Base-by-base conservation (phyloP, 1,284 basidiomycete species). In the Pyrrhoderma noxium region DNA sequence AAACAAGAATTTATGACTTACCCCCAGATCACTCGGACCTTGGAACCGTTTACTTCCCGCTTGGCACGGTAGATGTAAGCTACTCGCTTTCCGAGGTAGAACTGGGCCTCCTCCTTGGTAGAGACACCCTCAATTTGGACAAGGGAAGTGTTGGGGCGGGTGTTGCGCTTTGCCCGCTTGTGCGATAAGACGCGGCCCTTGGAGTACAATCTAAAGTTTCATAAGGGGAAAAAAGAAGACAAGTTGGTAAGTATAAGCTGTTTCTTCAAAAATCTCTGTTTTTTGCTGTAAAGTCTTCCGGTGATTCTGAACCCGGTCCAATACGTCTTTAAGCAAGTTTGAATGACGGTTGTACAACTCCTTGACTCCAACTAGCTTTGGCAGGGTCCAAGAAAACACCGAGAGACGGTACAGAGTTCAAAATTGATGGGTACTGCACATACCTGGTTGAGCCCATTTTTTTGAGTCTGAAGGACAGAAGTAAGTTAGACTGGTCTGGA, bases 41-140 rank as follows among this genome's bases (percentile, higher is more conserved):
- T 93, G 63, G 89, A 89, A 58, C 93, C 93, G 69, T 87, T 85
- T 60, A 94, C 81, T 72, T 92, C 89, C 67, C 83, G 80, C 79
- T 95, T 93, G 58, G 92, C 93, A 70, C 86, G 87, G 85, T 99
- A 99, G 64, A 99, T 93, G 74, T 89, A 99, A 57, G 95, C 96
- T 60, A 99, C 80, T 63, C 95, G 91, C 93, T 99, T 99, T 70
- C 95, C 96, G 58, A 98, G 83, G 80, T 99, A 99, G 74, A 93
- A 95, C 70, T 94, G 88, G 49, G 94, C 92, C 64, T 96, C 93
- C 75, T 96, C 84, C 74, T 93, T 90, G 64, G 76, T 85, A 63
- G 85, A 82, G 54, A 98, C 94, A 69, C 95, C 95, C 77, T 99
- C 95, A 68, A 99, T 93, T 75, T 95, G 91, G 67, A 99, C 74